Evolutionary conservation across 2,329 filamentous ascomycete genomes (phyloP).

Genomic region (Ophiostoma fasciatum): DNA sequence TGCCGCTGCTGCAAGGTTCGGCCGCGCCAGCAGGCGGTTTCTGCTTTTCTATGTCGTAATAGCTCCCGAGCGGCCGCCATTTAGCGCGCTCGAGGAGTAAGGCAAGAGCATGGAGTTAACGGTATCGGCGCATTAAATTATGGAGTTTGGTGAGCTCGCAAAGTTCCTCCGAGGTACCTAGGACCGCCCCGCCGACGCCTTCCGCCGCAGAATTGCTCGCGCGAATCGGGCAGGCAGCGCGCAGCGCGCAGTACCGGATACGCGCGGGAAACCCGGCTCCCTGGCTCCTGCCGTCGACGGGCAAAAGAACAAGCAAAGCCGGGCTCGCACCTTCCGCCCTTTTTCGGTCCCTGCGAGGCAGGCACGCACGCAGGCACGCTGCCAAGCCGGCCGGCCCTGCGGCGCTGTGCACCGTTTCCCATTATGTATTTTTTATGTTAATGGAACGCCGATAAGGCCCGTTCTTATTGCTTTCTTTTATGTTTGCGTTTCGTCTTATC

Average conservation of each 20-base stretch:
- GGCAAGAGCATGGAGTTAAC: no score
- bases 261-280: slow-evolving; percentile 1
- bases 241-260: slow-evolving; percentile 3
- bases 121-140: no score
- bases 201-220: slow-evolving; percentile 7
- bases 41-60: slow-evolving; percentile 35
- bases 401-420: slow-evolving; percentile 13
- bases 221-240: no score
- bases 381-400: no score
- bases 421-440: slow-evolving; percentile 24
- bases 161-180: slow-evolving; percentile 3
- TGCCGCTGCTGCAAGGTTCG: no score
- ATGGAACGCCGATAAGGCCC: slow-evolving; percentile 19
- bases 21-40: no score
- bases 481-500: slow-evolving; percentile 10
- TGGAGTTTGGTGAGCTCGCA: background rate
- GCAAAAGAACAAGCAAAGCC: background rate
- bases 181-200: slow-evolving; percentile 4
- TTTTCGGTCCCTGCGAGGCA: no score
- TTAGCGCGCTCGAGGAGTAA: no score
- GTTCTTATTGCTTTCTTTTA: slow-evolving; percentile 8
- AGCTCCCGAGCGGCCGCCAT: no score
- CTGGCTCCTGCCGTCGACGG: background rate
- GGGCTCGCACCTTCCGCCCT: no score
- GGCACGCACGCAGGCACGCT: background rate